Base-by-base conservation (phyloP, 2,329 filamentous ascomycete genomes). In the Spiromastix sp. region DNA sequence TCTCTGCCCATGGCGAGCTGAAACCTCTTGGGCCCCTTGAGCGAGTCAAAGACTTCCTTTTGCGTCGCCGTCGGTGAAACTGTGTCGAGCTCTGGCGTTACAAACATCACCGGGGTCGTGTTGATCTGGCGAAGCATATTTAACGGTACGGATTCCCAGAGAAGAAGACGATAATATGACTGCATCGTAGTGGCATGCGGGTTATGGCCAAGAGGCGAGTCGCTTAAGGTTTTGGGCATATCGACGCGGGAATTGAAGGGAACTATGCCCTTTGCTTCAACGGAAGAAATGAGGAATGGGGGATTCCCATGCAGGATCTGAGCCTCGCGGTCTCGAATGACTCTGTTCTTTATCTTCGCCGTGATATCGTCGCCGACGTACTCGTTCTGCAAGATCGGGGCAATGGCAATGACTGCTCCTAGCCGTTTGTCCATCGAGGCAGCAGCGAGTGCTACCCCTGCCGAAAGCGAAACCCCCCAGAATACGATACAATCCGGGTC, bases 241-340 rank as follows among this genome's bases (percentile, higher is more conserved):
- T 60, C 51, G 8, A 33, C 30, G 28, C 34, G 24, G 25, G 39
- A 41, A 15, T 41, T 40, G 30, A 34, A 39, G 10, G 39, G 39
- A 12, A 36, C 20, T 30, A 34, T 25, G 5, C 59, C 60, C 8
- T 49, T 41, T 13, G 43, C 47, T 9, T 46, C 59, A 10, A 64
- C 39, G 26, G 59, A 43, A 2, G 57, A 55, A 2, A 66, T 34
- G 30, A 45, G 53, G 34, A 56, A 47, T 0, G 62, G 51, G 27
- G 43, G 36, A 40, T 64, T 65, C 4, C 62, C 63, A 19, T 26
- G 18, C 1, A 33, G 35, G 2, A 56, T 20, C 32, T 56, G 60
- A 0, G 58, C 60, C 38, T 57, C 53, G 4, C 62, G 54, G 40
- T 66, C 63, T 32, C 51, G 39, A 26, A 57, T 52, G 5, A 19